Evolutionary conservation across 257 asterid genomes (phyloP).

Genomic region (Ocimum tenuiflorum): DNA sequence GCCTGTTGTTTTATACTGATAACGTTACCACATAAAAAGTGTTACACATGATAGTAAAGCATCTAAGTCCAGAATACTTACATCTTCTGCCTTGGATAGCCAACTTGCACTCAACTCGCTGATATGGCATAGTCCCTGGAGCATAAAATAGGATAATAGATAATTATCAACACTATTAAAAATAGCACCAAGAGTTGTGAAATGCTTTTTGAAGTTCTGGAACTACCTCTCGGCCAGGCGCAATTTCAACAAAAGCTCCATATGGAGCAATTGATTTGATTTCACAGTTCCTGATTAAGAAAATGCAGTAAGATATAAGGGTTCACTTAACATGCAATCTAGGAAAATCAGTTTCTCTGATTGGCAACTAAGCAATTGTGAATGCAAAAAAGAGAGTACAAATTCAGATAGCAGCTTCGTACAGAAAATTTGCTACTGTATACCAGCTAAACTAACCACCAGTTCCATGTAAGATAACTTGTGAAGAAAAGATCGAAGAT

Average conservation of each 20-base stretch:
- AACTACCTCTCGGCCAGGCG: constrained; percentile 92
- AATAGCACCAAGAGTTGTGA: too few relatives aligned
- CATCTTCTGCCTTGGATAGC: constrained; percentile 95
- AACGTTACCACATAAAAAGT: constrained; percentile 17
- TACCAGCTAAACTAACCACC: too few relatives aligned
- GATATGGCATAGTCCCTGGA: constrained; percentile 90
- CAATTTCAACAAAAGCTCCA: constrained; percentile 86
- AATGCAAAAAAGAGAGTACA: too few relatives aligned
- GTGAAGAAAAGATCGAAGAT: too few relatives aligned
- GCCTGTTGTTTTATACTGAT: constrained; percentile 41
- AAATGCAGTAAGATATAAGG: constrained; percentile 3
- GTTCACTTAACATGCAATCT: too few relatives aligned
- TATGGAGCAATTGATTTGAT: constrained; percentile 82
- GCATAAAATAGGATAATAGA: not conserved
- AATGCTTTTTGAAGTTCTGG: not conserved
- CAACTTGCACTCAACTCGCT: constrained; percentile 87
- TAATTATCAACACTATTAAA: too few relatives aligned
- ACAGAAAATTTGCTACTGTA: too few relatives aligned
- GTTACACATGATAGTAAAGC: too few relatives aligned
- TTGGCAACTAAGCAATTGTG: too few relatives aligned
- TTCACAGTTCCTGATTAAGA: constrained; percentile 76
- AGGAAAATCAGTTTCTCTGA: too few relatives aligned
- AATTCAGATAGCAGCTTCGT: too few relatives aligned
- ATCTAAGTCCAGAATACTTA: constrained; percentile 32
- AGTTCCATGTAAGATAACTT: too few relatives aligned